phyloP scores from a whole-genome alignment of 192 early-diverging fungal genomes.

The Coemansia sp. region DNA sequence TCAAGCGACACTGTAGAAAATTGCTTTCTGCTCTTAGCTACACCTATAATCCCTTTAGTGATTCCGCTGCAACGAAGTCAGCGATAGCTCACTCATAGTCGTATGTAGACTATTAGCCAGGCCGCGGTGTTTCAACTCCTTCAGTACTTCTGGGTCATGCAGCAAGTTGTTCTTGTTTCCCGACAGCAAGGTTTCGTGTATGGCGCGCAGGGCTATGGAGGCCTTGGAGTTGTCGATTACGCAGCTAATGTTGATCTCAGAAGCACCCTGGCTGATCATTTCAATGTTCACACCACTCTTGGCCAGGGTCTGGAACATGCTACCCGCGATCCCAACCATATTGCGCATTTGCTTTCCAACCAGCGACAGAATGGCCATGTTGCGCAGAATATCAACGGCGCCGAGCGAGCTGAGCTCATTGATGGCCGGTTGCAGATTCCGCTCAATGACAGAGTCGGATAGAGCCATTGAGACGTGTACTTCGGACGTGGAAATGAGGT shows the following conservation, averaged over 20 bases:
- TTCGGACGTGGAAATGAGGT: constrained; percentile 89
- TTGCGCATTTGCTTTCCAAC: constrained; percentile 96
- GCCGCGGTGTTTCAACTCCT: constrained; percentile 33
- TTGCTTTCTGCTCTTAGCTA: too few relatives aligned
- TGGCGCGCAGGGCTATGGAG: constrained; percentile 72
- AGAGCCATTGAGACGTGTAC: constrained; percentile 91
- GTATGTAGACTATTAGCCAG: constrained; percentile 26
- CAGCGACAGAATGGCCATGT: constrained; percentile 93
- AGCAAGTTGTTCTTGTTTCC: constrained; percentile 38
- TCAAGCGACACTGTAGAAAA: too few relatives aligned
- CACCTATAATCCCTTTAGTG: too few relatives aligned
- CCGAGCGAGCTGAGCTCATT: constrained; percentile 74
- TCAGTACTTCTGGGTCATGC: constrained; percentile 39
- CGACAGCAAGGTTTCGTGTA: constrained; percentile 75
- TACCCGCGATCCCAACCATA: constrained; percentile 91
- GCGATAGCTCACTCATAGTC: constrained; percentile 46
- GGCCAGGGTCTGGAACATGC: constrained; percentile 90
- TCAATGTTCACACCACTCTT: constrained; percentile 91
- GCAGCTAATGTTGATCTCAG: constrained; percentile 98
- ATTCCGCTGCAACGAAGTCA: constrained; percentile 13
- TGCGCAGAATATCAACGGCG: constrained; percentile 74
- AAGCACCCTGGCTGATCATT: constrained; percentile 98
- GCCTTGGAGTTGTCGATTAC: constrained; percentile 79
- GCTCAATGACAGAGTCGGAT: constrained; percentile 56
- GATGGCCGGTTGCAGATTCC: constrained; percentile 75